Conservation (phyloP, 2,329 filamentous ascomycete genomes). For the Aspergillus intermedius region DNA sequence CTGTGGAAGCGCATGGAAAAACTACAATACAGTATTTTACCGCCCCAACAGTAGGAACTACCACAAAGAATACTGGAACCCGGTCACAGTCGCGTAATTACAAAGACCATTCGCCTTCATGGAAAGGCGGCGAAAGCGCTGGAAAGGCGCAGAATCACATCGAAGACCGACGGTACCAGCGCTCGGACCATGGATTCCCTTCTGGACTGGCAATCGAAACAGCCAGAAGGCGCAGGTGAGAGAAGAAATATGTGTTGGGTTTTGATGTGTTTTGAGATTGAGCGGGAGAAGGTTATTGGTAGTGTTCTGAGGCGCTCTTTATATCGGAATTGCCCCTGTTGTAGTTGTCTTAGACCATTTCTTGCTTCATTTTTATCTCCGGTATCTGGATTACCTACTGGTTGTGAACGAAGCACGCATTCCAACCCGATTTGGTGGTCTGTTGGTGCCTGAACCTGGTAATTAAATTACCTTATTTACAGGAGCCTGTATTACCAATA, state of each 20-base stretch:
- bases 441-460: constrained; percentile 6
- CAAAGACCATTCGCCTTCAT: constrained; percentile 9
- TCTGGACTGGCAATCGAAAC: constrained; percentile 3
- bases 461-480: constrained; percentile 4
- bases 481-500: neutral
- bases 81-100: constrained; percentile 3
- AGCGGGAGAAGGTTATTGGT: too few relatives aligned
- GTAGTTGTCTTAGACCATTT: too few relatives aligned
- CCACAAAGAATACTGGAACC: neutral
- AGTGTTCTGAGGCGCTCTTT: too few relatives aligned
- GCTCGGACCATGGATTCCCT: constrained; percentile 22
- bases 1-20: neutral
- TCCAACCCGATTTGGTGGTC: neutral
- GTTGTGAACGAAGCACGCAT: constrained; percentile 2
- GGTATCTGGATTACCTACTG: constrained; percentile 8
- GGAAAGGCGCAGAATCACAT: constrained; percentile 26
- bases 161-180: constrained; percentile 15
- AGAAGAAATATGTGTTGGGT: neutral
- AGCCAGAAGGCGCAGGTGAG: neutral
- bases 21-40: neutral
- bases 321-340: too few relatives aligned
- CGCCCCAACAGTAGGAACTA: neutral
- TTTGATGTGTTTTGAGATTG: too few relatives aligned
- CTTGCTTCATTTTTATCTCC: constrained; percentile 12
- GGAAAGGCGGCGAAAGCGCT: constrained; percentile 24